Evolutionary conservation across 805 yeast genomes (phyloP), one percentile per base, ranked within the genome.

Genomic region (Yarrowia osloensis): DNA sequence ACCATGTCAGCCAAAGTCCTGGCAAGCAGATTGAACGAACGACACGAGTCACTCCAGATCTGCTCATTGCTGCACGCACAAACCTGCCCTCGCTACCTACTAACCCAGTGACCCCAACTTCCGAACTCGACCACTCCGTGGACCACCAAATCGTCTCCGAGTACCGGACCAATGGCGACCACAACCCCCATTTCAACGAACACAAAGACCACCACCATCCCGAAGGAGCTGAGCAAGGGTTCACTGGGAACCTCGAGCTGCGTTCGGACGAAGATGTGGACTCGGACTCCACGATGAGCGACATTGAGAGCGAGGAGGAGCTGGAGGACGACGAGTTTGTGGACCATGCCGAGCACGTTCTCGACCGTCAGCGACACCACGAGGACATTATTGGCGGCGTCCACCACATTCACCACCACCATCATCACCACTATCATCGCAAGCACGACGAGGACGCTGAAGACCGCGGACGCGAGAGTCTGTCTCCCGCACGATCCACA

Each of bases 171-270:
- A 52, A 52, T 17, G 59, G 59, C 42, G 29, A 54, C 44, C 29
- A n/a, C 22, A 24, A 46, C 33, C 33, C 44, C 61, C 61, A 35
- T 17, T 9, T 19, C 44, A 17, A 35, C 22, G 37, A 19, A 17
- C 35, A 26, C 15, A 17, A 39, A 5, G 37, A 39, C 63, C 47
- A 28, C 63, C 63, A 57, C 28, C 63, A 57, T 12, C 63, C 47
- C 11, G 49, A 40, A 19, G 63, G 63, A 8, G 63, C 49, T 15
- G 49, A 57, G 37, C 63, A 57, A 13, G 63, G 63, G 28, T 57
- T 28, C 49, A 57, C 63, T 1, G 63, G 63, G 15, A 57, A 57
- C 63, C 63, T 57, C 28, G 63, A 57, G 28, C 63, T 57, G 4
- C 26, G 21, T 2, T 39, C 63, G 2, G 63, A 57, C 63, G 63